phyloP scores from a whole-genome alignment of 352 stramenopile genomes.

The Aphanomyces euteiches region DNA sequence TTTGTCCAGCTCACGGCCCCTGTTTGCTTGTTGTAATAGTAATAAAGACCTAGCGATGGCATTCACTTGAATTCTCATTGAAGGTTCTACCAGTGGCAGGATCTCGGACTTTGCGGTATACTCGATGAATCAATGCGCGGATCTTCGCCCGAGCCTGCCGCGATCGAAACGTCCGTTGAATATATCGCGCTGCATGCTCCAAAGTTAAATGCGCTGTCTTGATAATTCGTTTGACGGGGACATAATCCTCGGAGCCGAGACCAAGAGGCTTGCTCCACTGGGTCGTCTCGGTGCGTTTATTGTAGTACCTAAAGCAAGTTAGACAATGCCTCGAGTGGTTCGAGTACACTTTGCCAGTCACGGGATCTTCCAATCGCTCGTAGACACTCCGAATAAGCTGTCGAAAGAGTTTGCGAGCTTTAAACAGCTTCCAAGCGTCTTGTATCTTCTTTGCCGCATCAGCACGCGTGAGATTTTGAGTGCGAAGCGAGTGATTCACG shows the following conservation, averaged over 20 bases:
- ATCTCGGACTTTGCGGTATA: slow-evolving; percentile 21
- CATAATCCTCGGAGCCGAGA: slow-evolving; percentile 3
- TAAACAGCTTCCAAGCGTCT: slow-evolving; percentile 65
- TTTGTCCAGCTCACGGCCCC: slow-evolving; percentile 75
- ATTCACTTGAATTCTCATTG: too few relatives aligned
- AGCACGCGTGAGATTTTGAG: slow-evolving; percentile 42
- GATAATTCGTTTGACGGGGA: neutral
- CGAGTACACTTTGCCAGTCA: slow-evolving; percentile 47
- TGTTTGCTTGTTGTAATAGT: slow-evolving; percentile 72
- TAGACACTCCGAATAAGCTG: slow-evolving; percentile 58
- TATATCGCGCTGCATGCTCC: slow-evolving; percentile 6
- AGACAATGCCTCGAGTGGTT: neutral
- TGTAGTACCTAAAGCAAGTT: slow-evolving; percentile 45
- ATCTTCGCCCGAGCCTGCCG: neutral
- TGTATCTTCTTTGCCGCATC: slow-evolving; percentile 67
- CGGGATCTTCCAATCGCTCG: slow-evolving; percentile 51
- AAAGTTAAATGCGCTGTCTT: neutral
- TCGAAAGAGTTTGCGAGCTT: slow-evolving; percentile 63
- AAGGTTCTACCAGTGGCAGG: neutral
- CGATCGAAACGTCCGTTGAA: slow-evolving; percentile 8
- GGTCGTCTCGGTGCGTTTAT: slow-evolving; percentile 58
- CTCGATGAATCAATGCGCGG: neutral
- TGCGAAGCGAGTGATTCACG: slow-evolving; percentile 44
- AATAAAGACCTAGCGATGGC: slow-evolving; percentile 42
- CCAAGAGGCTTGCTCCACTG: slow-evolving; percentile 61